Evolutionary conservation across 192 early-diverging fungal species (phyloP), one percentile per base, ranked within the genome.

Genomic region (Phlyctochytrium bullatum): DNA sequence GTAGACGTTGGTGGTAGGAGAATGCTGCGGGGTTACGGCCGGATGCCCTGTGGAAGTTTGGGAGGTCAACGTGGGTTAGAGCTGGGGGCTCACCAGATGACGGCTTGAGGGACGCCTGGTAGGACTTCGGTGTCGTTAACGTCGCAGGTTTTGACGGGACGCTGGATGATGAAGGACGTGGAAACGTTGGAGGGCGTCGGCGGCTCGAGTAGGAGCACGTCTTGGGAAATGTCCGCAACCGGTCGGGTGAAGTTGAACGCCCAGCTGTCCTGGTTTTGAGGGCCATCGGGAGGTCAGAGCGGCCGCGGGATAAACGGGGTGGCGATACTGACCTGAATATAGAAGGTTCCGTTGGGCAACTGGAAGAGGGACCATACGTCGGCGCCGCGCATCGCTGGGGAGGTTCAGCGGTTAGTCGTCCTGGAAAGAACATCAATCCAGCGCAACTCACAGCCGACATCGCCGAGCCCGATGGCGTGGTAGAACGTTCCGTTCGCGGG

Each of bases 41-140:
- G n/a, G n/a, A n/a, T n/a, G n/a, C n/a, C n/a, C n/a, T n/a, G n/a
- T n/a, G n/a, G n/a, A n/a, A n/a, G n/a, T n/a, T n/a, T n/a, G n/a
- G n/a, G n/a, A n/a, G n/a, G n/a, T n/a, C n/a, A n/a, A n/a, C n/a
- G n/a, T n/a, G n/a, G n/a, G n/a, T n/a, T n/a, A n/a, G n/a, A n/a
- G n/a, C n/a, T n/a, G n/a, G n/a, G n/a, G n/a, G n/a, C 40, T 47
- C 40, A 47, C 68, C 68, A 69, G 34, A 69, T 36, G n/a, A 69
- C 31, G 47, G 56, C 36, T 20, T 51, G 23, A 14, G 12, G 23
- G 4, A 30, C 16, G 17, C 52, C 68, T 10, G 23, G 12, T n/a
- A n/a, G 20, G 29, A 69, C 54, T n/a, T 24, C 47, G 30, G n/a
- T 1, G 33, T 69, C 68, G 3, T 30, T 47, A 10, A 28, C 27